phyloP scores from a whole-genome alignment of 257 asterid species.

The Petunia axillaris region DNA sequence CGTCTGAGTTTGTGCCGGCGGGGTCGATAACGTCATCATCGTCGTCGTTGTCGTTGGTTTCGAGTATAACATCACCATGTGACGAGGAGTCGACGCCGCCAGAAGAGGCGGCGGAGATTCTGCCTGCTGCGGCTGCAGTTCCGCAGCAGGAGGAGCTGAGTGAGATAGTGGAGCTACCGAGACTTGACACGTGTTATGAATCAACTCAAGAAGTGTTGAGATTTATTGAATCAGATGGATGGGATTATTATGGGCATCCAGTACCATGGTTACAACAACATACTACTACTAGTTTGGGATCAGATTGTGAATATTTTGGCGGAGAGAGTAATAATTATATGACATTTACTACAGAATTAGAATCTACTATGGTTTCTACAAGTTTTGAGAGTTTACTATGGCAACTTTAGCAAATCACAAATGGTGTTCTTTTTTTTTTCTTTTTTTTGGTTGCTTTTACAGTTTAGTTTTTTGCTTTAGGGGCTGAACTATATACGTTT shows the following conservation, averaged over 20 bases:
- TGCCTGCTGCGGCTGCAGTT: background rate
- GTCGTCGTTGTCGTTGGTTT: constrained; percentile 25
- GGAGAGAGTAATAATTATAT: background rate
- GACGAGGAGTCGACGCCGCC: background rate
- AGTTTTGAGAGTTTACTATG: constrained; percentile 29
- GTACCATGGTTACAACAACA: background rate
- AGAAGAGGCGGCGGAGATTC: background rate
- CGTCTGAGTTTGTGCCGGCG: background rate
- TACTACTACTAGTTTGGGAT: background rate
- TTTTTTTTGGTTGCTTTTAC: background rate
- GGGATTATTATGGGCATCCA: constrained; percentile 28
- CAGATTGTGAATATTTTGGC: constrained; percentile 26
- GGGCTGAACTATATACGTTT: constrained; percentile 25
- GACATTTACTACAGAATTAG: constrained; percentile 21
- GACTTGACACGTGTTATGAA: constrained; percentile 13
- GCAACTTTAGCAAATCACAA: constrained; percentile 22
- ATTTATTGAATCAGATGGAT: constrained; percentile 22
- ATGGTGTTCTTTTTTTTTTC: background rate
- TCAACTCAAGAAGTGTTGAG: constrained; percentile 25
- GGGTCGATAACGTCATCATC: constrained; percentile 23
- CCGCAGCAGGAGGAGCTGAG: constrained; percentile 24
- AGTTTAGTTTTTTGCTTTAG: background rate
- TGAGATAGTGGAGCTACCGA: constrained; percentile 34
- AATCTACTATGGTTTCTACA: constrained; percentile 8
- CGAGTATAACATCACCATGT: constrained; percentile 28